Conservation (phyloP, 1,284 basidiomycete species). For the Fistulinella cinereoalba region DNA sequence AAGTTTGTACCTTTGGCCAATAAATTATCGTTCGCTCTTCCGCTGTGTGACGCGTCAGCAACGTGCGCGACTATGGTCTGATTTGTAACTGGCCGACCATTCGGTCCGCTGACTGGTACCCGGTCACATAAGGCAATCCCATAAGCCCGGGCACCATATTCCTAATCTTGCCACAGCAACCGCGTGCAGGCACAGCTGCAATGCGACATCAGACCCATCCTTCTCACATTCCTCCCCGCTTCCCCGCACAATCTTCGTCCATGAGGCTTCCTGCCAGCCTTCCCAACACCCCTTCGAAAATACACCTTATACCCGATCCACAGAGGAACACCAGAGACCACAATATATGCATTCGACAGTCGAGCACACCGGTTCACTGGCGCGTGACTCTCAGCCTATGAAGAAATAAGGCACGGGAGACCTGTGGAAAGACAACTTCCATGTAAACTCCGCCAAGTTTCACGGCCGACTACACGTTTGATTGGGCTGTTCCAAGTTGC, state of each 20-base stretch:
- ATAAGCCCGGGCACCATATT: not conserved
- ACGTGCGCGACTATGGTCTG: constrained; percentile 2
- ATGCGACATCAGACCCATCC: not conserved
- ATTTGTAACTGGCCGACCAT: not conserved
- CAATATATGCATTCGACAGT: constrained; percentile 48
- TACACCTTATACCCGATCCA: constrained; percentile 60
- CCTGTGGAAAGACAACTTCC: too few species aligned
- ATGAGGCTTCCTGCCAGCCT: constrained; percentile 64
- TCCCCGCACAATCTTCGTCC: constrained; percentile 33
- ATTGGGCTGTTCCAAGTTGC: too few species aligned
- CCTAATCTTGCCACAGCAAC: not conserved
- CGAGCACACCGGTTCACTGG: too few species aligned
- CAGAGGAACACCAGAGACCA: constrained; percentile 54
- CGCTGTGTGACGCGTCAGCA: constrained; percentile 1
- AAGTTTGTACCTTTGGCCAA: constrained; percentile 18
- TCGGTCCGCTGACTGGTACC: constrained; percentile 1
- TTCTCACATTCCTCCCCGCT: constrained; percentile 4
- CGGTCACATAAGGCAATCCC: too few species aligned
- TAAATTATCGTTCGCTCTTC: constrained; percentile 18
- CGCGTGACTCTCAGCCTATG: too few species aligned
- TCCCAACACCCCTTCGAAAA: constrained; percentile 47
- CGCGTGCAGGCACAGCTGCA: not conserved
- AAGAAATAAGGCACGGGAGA: too few species aligned
- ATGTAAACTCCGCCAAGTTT: too few species aligned
- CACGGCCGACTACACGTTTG: too few species aligned